Base-by-base conservation (phyloP, 2,329 filamentous ascomycete genomes). In the Hypoxylon sp. region DNA sequence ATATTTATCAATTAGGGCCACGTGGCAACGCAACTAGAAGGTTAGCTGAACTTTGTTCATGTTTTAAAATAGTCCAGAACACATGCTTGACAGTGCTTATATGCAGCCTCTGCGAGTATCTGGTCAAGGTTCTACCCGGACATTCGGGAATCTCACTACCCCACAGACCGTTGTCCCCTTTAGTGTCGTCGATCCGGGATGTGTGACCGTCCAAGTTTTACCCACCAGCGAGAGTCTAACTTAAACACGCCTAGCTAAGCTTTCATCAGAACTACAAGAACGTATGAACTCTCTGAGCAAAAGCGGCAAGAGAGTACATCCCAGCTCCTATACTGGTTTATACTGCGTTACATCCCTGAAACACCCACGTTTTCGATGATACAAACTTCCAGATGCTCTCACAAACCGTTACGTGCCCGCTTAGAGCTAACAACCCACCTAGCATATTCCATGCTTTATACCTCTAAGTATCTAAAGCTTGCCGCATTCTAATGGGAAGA, bases 21-120 rank as follows among this genome's bases (percentile, higher is more conserved):
- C 15, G 24, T 31, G n/a, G 11, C 6, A 7, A n/a, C 8, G 31
- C 24, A 55, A 24, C 37, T 21, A 10, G 19, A 31, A 19, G 37
- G 5, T 31, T 39, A 24, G 52, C 39, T 44, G 52, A 55, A 42
- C 52, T 44, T 37, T 44, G 6, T 19, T 7, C n/a, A 44, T 21
- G 3, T 27, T 4, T 27, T 5, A 27, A 27, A 27, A 27, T 27
- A 27, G 24, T 27, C 24, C 24, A 27, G 24, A 27, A 27, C 24
- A 13, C 32, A 11, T 13, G 6, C 6, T 44, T 7, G 7, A 44
- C 39, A 10, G 17, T 19, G 39, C 19, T 19, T 19, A 7, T 44
- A 44, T 17, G n/a, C 6, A 37, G 13, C 3, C 6, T 13, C 13
- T 37, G n/a, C 35, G n/a, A 15, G 35, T n/a, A 1, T n/a, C 4